phyloP scores from a whole-genome alignment of 495 filamentous ascomycete genomes.

The Bombardia bombarda region DNA sequence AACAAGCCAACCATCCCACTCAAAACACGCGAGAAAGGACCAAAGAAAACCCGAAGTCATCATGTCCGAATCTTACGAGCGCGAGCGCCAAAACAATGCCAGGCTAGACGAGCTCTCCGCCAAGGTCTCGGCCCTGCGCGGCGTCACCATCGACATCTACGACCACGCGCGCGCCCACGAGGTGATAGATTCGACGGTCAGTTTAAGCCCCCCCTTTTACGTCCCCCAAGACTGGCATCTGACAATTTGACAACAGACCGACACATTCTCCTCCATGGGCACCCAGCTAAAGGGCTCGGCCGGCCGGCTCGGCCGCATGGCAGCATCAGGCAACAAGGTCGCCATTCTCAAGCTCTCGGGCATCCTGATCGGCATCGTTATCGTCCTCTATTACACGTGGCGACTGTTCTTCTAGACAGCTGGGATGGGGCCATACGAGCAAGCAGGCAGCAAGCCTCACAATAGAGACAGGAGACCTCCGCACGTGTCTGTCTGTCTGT shows the following conservation, averaged over 20 bases:
- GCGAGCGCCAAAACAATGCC: slow-evolving; percentile 92
- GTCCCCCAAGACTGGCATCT: no score
- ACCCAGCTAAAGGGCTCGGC: slow-evolving; percentile 76
- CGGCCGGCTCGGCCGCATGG: slow-evolving; percentile 82
- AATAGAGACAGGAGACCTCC: no score
- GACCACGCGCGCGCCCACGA: slow-evolving; percentile 83
- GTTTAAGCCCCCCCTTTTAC: slow-evolving; percentile 15
- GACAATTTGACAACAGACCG: slow-evolving; percentile 24
- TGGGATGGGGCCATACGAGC: no score
- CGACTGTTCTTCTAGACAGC: slow-evolving; percentile 63
- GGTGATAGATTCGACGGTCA: slow-evolving; percentile 77
- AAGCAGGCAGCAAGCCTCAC: no score
- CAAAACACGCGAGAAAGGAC: not conserved
- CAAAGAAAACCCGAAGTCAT: slow-evolving; percentile 6
- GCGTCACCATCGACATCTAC: slow-evolving; percentile 98
- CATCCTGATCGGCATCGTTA: slow-evolving; percentile 65
- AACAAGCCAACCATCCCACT: not conserved
- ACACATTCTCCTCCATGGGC: slow-evolving; percentile 53
- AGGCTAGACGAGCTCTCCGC: slow-evolving; percentile 82
- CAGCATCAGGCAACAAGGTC: slow-evolving; percentile 79
- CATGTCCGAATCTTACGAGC: slow-evolving; percentile 95
- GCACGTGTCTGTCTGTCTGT: no score
- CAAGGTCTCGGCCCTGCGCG: slow-evolving; percentile 86
- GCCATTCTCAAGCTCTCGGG: slow-evolving; percentile 83
- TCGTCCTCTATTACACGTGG: slow-evolving; percentile 66